A percentile compares a stretch with the other conserved stretches of the same genome.
These are phyloP conservation scores for Beauveria brongniartii DNA, from an alignment of 2,329 filamentous ascomycete species.

Conservation along the genomic window DNA sequence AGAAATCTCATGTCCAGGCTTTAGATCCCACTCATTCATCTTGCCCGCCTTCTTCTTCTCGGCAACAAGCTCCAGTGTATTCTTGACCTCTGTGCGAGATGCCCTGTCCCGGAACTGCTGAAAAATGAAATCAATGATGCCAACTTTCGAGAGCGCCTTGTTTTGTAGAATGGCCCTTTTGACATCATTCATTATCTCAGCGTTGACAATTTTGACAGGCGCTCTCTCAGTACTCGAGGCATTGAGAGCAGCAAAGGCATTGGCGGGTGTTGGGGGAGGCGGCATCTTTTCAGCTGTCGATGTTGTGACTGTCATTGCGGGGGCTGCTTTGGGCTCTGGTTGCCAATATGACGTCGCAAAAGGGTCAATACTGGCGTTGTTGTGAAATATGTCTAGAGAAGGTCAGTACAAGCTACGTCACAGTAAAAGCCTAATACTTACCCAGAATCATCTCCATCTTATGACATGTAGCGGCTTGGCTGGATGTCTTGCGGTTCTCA, in stretches of 20 bases:
- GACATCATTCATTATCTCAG: conserved; percentile 32
- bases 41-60: conserved; percentile 31
- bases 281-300: conserved; percentile 19
- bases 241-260: conserved; percentile 30
- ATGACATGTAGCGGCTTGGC: conserved; percentile 48
- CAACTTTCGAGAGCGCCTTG: conserved; percentile 31
- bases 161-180: conserved; percentile 34
- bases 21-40: conserved; percentile 31
- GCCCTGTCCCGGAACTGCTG: conserved; percentile 29
- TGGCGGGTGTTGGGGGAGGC: conserved; percentile 25
- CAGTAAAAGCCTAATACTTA: conserved; percentile 31
- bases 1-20: conserved; percentile 29
- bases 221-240: conserved; percentile 14
- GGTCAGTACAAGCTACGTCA: neutral
- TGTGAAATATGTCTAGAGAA: conserved; percentile 23
- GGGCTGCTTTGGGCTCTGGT: conserved; percentile 27
- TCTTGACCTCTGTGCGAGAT: conserved; percentile 33
- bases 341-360: conserved; percentile 79
- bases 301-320: conserved; percentile 12
- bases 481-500: conserved; percentile 35
- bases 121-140: conserved; percentile 33
- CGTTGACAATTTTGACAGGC: conserved; percentile 26
- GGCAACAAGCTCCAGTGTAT: conserved; percentile 32
- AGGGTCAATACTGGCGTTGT: conserved; percentile 62
- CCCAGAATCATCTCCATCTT: conserved; percentile 68